Evolutionary conservation across 1,284 basidiomycete genomes (phyloP), one percentile per base, ranked within the genome.

Genomic region (Trichosporon inkin): DNA sequence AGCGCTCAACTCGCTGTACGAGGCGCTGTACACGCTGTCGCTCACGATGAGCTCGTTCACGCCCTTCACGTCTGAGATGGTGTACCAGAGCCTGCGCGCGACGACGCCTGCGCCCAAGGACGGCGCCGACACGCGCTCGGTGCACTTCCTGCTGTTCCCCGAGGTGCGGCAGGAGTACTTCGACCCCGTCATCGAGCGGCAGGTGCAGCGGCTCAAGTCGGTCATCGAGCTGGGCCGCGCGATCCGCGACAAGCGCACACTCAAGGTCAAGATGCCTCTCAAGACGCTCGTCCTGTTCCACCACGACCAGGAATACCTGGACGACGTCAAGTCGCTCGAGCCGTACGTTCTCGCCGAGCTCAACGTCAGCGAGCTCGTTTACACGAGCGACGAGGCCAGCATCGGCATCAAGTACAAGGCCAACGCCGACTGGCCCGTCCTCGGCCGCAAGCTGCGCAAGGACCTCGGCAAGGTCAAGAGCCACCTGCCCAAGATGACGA

Each of bases 11-110:
- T 96, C 95, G 17, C 81, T 99, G 39, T 98, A 98, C 76, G 96
- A 99, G 80, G 86, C 94, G 0, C 80, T 99, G 40, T 89, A 93
- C 78, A 99, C 95, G 1, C 82, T 99, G 37, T 96, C 90, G 78
- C 84, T 91, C 56, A 98, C 95, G 8, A 90, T 98, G 87, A 95
- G 94, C 10, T 95, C 95, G 1, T 99, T 97, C 78, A 98, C 94
- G 5, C 96, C 96, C 0, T 99, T 98, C 85, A 82, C 98, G 72
- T 95, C 92, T 3, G 96, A 99, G 80, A 97, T 89, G 79, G 83
- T 99, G 66, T 99, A 98, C 79, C 96, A 99, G 76, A 86, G 89
- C 44, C 83, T 99, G 47, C 85, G 88, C 56, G 82, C 83, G 14
- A 97, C 88, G 79, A 89, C 98, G 67, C 90, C 92, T 0, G 83